Evolutionary conservation across 2,329 filamentous ascomycete species (phyloP), one percentile per base, ranked within the genome.

Genomic region (Ceratocystis cubensis): DNA sequence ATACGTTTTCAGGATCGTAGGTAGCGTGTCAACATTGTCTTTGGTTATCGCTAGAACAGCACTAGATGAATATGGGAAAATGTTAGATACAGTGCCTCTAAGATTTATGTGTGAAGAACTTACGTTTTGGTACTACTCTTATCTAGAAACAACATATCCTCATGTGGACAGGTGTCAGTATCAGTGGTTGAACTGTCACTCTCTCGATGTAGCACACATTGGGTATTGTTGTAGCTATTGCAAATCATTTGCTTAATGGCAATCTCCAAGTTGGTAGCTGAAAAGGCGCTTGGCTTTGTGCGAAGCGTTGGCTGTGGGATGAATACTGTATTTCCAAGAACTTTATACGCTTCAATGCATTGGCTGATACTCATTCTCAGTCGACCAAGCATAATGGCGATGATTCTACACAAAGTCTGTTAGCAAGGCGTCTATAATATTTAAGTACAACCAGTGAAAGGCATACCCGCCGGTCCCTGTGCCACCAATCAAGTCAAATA

Each of bases 401-500:
- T 50, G 17, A 50, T 17, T 0, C 46, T 50, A 5, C 0, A 28
- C 4, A 28, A 28, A 28, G 25, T 28, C 3, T 28, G 25, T 28
- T 0, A 28, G 25, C 25, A 28, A 28, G 0, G 25, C 25, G 2
- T 28, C 25, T 28, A 28, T 28, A 4, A 20, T 15, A 5, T 28
- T 3, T 4, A 28, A 28, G 1, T 28, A 53, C 22, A 20, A 13
- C 30, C 0, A n/a, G 45, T 2, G 25, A 28, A 28, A 13, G 17
- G 37, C 66, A 28, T 64, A 72, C 71, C 72, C 71, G 45, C 73
- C 71, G 1, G 73, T 73, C 63, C 72, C 72, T 28, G 72, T 74
- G n/a, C 72, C 73, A 53, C 72, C 73, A 56, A 74, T 72, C 10
- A 74, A 64, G 22, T 74, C 70, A 65, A 73, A 74, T 41, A 69